Percentiles rank a stretch among this genome's conserved stretches.
Evolutionary conservation across 176 grass and related monocot genomes (phyloP).

Genomic region (Phoenix roebelenii): DNA sequence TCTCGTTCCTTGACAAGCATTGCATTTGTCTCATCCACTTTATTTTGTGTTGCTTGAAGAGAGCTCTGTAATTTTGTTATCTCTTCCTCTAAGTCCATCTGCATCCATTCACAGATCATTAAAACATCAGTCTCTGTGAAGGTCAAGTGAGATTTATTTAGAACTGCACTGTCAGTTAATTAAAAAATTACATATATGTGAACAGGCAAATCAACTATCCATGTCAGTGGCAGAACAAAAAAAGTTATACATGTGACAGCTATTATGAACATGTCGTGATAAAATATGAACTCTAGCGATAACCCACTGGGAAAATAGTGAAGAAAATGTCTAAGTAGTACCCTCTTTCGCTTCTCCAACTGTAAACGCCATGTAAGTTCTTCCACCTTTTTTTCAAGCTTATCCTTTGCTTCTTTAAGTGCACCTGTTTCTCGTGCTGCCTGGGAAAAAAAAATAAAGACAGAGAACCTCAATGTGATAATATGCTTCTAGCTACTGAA

Average conservation of each 20-base stretch:
- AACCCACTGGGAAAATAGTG: background rate
- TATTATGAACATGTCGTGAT: too few species aligned
- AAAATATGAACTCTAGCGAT: background rate
- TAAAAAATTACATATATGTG: too few species aligned
- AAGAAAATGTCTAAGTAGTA: slow-evolving; percentile 30
- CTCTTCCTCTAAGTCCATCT: slow-evolving; percentile 94
- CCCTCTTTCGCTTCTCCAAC: slow-evolving; percentile 85
- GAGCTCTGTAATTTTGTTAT: slow-evolving; percentile 70
- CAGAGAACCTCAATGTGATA: too few species aligned
- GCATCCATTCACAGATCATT: slow-evolving; percentile 21
- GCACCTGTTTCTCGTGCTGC: slow-evolving; percentile 97
- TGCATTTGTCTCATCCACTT: slow-evolving; percentile 70
- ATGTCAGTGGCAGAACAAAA: too few species aligned
- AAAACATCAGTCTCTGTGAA: too few species aligned
- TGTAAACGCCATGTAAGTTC: slow-evolving; percentile 98
- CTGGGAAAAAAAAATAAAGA: slow-evolving; percentile 29
- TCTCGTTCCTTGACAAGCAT: slow-evolving; percentile 75
- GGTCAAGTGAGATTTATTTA: too few species aligned
- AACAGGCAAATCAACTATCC: too few species aligned
- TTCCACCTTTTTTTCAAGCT: slow-evolving; percentile 97
- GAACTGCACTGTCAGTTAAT: too few species aligned
- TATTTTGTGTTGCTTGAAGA: slow-evolving; percentile 71
- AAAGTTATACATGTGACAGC: too few species aligned
- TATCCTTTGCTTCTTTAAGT: slow-evolving; percentile 97
- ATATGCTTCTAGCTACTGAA: too few species aligned